phyloP scores from a whole-genome alignment of 2,329 filamentous ascomycete genomes.

The Blastomyces gilchristii region DNA sequence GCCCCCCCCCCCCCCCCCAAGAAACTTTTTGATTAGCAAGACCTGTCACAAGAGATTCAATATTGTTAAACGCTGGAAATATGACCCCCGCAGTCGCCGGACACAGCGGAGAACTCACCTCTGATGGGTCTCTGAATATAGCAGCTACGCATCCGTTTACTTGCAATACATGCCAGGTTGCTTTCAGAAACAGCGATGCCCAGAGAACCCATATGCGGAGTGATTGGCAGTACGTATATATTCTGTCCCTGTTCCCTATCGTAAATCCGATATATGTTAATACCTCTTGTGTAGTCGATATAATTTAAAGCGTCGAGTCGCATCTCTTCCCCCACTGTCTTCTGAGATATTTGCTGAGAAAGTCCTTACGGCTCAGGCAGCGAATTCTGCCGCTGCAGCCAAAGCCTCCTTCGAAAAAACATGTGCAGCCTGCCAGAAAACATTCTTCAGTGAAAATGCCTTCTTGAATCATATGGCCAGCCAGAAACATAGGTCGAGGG shows the following conservation, averaged over 20 bases:
- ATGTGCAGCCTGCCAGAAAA: slow-evolving; percentile 77
- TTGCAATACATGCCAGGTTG: slow-evolving; percentile 96
- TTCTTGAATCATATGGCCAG: slow-evolving; percentile 87
- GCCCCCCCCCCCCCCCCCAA: no score
- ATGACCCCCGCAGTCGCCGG: slow-evolving; percentile 8
- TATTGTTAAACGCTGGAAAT: neutral
- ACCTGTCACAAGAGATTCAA: neutral
- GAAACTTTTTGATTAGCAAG: neutral
- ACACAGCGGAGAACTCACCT: slow-evolving; percentile 9
- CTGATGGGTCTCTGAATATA: slow-evolving; percentile 19
- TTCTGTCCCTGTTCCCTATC: neutral
- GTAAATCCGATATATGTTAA: slow-evolving; percentile 14
- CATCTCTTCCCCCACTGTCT: slow-evolving; percentile 60
- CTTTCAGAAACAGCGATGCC: slow-evolving; percentile 84
- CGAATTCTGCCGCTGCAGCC: slow-evolving; percentile 71
- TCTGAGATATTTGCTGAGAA: slow-evolving; percentile 94
- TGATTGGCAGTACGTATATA: slow-evolving; percentile 77
- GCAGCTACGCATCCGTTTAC: slow-evolving; percentile 72
- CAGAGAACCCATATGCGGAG: slow-evolving; percentile 95
- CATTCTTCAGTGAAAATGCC: slow-evolving; percentile 93
- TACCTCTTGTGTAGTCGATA: slow-evolving; percentile 55
- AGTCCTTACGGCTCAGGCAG: slow-evolving; percentile 80
- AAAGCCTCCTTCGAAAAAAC: slow-evolving; percentile 79
- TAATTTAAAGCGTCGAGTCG: slow-evolving; percentile 71
- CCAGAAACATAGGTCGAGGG: slow-evolving; percentile 72